Evolutionary conservation across 75 land plant genomes (phyloP).

Genomic region (Sequoiadendron giganteum): DNA sequence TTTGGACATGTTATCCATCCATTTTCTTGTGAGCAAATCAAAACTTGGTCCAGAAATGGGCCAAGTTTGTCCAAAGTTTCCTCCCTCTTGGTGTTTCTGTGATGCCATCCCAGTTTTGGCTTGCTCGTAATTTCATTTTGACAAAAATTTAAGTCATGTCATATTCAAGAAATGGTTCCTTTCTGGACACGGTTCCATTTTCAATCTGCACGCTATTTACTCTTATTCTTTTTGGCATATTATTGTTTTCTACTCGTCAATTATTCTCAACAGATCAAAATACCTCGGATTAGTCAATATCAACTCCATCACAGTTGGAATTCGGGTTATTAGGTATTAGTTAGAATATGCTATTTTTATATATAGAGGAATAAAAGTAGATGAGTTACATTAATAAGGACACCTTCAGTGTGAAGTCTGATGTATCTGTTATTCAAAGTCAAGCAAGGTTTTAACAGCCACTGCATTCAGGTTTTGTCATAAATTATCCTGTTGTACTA

Average conservation of each 20-base stretch:
- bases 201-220: neutral
- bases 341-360: no score
- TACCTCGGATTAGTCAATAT: no score
- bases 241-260: neutral
- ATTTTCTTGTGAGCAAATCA: no score
- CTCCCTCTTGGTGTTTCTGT: neutral
- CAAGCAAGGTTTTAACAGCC: neutral
- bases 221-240: neutral
- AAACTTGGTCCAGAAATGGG: no score
- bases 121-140: neutral
- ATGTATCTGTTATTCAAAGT: neutral
- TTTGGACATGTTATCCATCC: no score
- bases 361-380: neutral
- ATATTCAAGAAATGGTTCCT: neutral
- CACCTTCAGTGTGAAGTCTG: neutral
- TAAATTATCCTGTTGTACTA: neutral
- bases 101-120: neutral
- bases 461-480: neutral
- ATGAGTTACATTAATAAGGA: neutral
- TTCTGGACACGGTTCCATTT: neutral
- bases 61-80: no score
- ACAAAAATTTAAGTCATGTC: neutral
- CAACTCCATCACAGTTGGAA: no score
- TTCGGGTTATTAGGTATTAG: no score
- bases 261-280: no score